A percentile compares a stretch with the other conserved stretches of the same genome.
Evolutionary conservation across 495 filamentous ascomycete genomes (phyloP).

Genomic region (Neurospora cerealis): DNA sequence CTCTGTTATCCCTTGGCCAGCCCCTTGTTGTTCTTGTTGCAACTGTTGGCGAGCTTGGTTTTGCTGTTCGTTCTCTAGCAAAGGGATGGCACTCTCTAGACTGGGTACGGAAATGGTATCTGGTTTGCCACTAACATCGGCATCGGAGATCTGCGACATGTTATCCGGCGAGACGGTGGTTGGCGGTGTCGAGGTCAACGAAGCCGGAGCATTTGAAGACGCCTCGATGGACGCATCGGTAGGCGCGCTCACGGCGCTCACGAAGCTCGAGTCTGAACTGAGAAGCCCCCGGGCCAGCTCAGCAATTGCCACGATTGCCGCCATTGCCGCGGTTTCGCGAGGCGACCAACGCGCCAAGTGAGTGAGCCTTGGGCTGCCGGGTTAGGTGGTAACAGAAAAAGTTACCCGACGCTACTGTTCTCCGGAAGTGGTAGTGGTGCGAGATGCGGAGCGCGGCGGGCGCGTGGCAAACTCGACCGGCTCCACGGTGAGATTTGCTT

Average conservation of each 20-base stretch:
- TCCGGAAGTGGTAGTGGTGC: background rate
- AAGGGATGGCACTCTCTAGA: slow-evolving; percentile 13
- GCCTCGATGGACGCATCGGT: slow-evolving; percentile 15
- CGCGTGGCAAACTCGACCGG: background rate
- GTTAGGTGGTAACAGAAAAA: background rate
- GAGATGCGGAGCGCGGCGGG: background rate
- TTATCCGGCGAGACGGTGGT: slow-evolving; percentile 36
- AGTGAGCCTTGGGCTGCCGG: background rate
- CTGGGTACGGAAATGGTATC: slow-evolving; percentile 8
- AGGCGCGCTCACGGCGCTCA: slow-evolving; percentile 14
- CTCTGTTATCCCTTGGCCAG: slow-evolving; percentile 12
- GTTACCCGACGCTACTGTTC: background rate
- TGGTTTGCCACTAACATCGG: slow-evolving; percentile 9
- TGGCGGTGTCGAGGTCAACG: slow-evolving; percentile 39
- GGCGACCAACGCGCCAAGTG: background rate
- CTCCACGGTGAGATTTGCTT: background rate
- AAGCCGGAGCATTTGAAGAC: slow-evolving; percentile 29
- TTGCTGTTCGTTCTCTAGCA: slow-evolving; percentile 7
- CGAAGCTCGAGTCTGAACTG: slow-evolving; percentile 21
- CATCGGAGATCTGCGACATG: slow-evolving; percentile 35
- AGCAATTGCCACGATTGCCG: slow-evolving; percentile 9
- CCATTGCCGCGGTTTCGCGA: slow-evolving; percentile 6
- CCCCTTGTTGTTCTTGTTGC: slow-evolving; percentile 9
- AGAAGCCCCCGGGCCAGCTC: slow-evolving; percentile 11
- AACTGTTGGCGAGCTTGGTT: slow-evolving; percentile 11